These are phyloP conservation scores for Russula sp. DNA, from an alignment of 768 basidiomycete species.

Conservation along the genomic window DNA sequence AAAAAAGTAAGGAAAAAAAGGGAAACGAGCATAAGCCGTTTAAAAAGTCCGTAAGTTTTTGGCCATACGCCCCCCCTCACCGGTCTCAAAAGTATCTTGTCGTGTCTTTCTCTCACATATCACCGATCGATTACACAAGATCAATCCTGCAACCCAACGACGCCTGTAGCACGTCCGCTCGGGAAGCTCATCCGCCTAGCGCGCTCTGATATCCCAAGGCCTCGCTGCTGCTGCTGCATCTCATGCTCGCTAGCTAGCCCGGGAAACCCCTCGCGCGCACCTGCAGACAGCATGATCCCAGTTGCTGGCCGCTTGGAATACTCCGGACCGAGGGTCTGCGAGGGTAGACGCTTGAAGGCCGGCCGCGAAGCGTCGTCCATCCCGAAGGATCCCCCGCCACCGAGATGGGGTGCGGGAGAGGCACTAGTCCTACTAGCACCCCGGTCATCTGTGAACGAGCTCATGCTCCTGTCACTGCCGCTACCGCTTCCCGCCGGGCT, in stretches of 20 bases:
- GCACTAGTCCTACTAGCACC: slow-evolving; percentile 8
- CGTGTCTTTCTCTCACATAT: background rate
- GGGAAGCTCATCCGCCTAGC: slow-evolving; percentile 22
- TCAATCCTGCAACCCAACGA: slow-evolving; percentile 8
- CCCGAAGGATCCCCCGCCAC: slow-evolving; percentile 24
- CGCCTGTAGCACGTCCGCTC: slow-evolving; percentile 4
- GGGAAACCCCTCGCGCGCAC: slow-evolving; percentile 5
- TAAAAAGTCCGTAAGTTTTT: background rate
- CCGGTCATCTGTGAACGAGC: slow-evolving; percentile 10
- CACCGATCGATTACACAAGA: background rate
- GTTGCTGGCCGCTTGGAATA: slow-evolving; percentile 40
- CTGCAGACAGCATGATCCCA: background rate
- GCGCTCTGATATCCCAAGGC: slow-evolving; percentile 8
- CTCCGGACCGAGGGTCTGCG: slow-evolving; percentile 60
- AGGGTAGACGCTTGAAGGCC: slow-evolving; percentile 65
- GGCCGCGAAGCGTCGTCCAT: slow-evolving; percentile 38
- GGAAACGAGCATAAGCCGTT: background rate
- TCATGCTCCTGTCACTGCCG: background rate
- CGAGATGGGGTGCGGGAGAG: slow-evolving; percentile 22
- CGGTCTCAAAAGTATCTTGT: background rate
- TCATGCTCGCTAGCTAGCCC: background rate
- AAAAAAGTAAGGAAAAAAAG: background rate
- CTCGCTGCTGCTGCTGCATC: background rate
- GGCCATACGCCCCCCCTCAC: background rate
- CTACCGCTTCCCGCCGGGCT: slow-evolving; percentile 22